Conservation (phyloP, 257 asterid genomes). For the Solanum acaule region DNA sequence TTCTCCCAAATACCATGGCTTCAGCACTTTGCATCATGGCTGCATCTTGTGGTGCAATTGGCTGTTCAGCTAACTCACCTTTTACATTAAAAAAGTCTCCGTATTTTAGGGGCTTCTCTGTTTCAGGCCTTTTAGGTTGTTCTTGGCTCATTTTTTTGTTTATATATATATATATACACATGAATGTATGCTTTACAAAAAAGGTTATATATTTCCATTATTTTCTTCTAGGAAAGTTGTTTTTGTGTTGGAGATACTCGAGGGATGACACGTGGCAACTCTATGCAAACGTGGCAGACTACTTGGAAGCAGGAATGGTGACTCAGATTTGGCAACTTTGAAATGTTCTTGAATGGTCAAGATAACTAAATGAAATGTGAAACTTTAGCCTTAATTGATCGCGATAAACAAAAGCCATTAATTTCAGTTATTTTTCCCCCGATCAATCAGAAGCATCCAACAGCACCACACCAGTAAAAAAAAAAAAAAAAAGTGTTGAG, state of each 20-base stretch:
- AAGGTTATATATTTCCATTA: background rate
- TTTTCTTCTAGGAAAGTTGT: background rate
- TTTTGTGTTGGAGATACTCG: background rate
- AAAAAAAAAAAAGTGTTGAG: too few relatives aligned
- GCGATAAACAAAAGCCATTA: too few relatives aligned
- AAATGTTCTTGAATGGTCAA: background rate
- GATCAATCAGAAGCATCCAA: too few relatives aligned
- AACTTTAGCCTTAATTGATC: background rate
- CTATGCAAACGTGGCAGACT: background rate
- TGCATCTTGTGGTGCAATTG: constrained; percentile 56
- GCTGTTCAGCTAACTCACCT: constrained; percentile 45
- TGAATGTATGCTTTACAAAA: too few relatives aligned
- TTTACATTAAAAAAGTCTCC: constrained; percentile 46
- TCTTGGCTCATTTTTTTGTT: constrained; percentile 35
- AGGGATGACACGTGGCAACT: background rate
- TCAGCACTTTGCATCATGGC: constrained; percentile 68
- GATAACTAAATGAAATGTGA: background rate
- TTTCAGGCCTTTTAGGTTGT: constrained; percentile 25
- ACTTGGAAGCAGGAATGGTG: background rate
- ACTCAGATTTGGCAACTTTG: background rate
- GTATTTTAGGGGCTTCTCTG: constrained; percentile 28
- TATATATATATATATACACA: background rate
- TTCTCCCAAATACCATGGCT: constrained; percentile 33
- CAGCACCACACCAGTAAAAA: too few relatives aligned
- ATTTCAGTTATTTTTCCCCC: too few relatives aligned